Percentiles rank a stretch among this genome's conserved stretches.
Evolutionary conservation across 1,139 yeast species (phyloP).

Genomic region (Geotrichum klebahnii): DNA sequence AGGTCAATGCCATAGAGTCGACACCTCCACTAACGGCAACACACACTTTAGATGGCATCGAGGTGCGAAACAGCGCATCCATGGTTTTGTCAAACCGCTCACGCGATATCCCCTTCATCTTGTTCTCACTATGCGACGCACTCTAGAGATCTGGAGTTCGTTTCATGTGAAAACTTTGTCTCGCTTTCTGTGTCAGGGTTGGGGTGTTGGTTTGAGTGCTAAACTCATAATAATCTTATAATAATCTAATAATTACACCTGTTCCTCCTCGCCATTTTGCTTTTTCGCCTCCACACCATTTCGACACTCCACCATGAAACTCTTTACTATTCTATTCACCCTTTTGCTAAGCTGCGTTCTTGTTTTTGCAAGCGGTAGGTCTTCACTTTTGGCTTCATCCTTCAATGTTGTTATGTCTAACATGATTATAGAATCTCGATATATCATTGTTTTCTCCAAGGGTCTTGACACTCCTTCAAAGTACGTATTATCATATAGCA

Average conservation of each 20-base stretch:
- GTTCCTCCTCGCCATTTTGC: background rate
- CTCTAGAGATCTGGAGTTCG: too few relatives aligned
- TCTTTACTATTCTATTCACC: conserved; percentile 47
- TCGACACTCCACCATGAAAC: conserved; percentile 4
- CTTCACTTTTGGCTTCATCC: too few relatives aligned
- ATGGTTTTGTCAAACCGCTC: conserved; percentile 10
- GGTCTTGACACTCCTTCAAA: conserved; percentile 38
- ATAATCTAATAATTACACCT: too few relatives aligned
- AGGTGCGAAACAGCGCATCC: conserved; percentile 10
- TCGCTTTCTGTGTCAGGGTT: too few relatives aligned
- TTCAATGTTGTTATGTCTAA: too few relatives aligned
- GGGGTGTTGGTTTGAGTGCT: background rate
- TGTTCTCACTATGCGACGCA: background rate
- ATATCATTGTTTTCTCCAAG: conserved; percentile 38
- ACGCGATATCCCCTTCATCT: background rate
- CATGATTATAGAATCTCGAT: conserved; percentile 19
- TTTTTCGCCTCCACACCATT: too few relatives aligned
- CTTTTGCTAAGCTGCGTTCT: too few relatives aligned
- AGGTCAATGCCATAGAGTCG: conserved; percentile 68
- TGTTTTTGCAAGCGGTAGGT: too few relatives aligned
- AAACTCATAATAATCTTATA: too few relatives aligned
- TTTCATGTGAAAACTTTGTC: too few relatives aligned
- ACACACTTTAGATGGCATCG: conserved; percentile 24
- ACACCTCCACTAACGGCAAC: conserved; percentile 76
- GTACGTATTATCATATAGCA: conserved; percentile 6